These are phyloP conservation scores for Clonostachys chloroleuca DNA, from an alignment of 2,329 filamentous ascomycete genomes.

Conservation along the genomic window DNA sequence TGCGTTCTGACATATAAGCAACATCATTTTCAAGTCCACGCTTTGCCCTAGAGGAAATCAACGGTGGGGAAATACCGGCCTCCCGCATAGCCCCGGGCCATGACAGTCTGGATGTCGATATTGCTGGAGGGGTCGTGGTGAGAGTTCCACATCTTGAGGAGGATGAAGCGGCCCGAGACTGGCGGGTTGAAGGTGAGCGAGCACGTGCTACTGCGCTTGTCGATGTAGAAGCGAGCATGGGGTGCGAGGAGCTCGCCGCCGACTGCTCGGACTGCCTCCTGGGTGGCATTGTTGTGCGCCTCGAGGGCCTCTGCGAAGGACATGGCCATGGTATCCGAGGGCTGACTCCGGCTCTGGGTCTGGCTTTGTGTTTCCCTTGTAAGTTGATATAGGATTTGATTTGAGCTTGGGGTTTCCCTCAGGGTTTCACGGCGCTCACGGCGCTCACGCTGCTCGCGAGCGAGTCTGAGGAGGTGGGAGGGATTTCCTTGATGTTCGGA, in stretches of 20 bases:
- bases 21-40: no score
- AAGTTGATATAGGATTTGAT: not conserved
- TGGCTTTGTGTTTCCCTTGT: not conserved
- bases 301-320: constrained; percentile 31
- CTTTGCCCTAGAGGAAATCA: not conserved
- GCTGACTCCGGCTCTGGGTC: constrained; percentile 5
- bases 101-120: constrained; percentile 85
- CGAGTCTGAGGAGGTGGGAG: not conserved
- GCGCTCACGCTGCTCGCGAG: constrained; percentile 5
- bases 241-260: constrained; percentile 62
- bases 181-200: constrained; percentile 82
- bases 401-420: constrained; percentile 3
- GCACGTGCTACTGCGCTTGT: constrained; percentile 77
- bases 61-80: constrained; percentile 71
- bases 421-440: constrained; percentile 6
- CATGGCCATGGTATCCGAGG: constrained; percentile 1
- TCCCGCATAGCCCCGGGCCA: constrained; percentile 80
- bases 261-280: constrained; percentile 51
- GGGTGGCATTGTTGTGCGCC: constrained; percentile 46
- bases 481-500: constrained; percentile 2
- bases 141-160: constrained; percentile 88
- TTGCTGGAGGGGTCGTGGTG: constrained; percentile 61
- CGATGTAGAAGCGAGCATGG: constrained; percentile 80
- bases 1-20: no score
- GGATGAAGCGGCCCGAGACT: constrained; percentile 75